Percentiles rank a stretch among this genome's conserved stretches.
phyloP scores from a whole-genome alignment of 1,284 basidiomycete genomes.

The Cryptococcus depauperatus region DNA sequence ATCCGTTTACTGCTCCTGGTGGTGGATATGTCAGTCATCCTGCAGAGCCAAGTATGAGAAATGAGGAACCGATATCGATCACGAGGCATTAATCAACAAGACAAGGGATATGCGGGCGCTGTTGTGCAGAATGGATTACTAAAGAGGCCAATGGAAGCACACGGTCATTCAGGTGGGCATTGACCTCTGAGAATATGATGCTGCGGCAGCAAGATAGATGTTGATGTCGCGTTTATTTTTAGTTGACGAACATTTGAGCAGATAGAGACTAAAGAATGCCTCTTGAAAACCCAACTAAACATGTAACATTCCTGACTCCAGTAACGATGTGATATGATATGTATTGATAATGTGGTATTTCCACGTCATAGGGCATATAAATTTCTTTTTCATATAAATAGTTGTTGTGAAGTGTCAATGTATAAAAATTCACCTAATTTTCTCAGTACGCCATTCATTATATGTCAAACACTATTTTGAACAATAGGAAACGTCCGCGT shows the following conservation, averaged over 20 bases:
- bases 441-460: neutral
- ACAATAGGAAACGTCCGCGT: neutral
- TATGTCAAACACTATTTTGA: neutral
- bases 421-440: too few species aligned
- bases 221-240: neutral
- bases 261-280: conserved; percentile 19
- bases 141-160: conserved; percentile 21
- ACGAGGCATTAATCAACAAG: conserved; percentile 18
- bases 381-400: neutral
- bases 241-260: conserved; percentile 31
- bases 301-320: neutral
- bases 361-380: neutral
- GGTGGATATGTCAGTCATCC: conserved; percentile 21
- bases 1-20: conserved; percentile 16
- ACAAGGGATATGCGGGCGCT: conserved; percentile 11
- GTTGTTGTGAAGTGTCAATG: neutral
- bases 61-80: conserved; percentile 20
- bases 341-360: neutral
- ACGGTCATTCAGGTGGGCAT: conserved; percentile 29
- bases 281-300: neutral
- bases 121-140: conserved; percentile 11
- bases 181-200: too few species aligned
- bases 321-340: neutral
- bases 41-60: conserved; percentile 15
- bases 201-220: neutral